Evolutionary conservation across 768 basidiomycete genomes (phyloP).

Genomic region (Xerocomellus dryophilus): DNA sequence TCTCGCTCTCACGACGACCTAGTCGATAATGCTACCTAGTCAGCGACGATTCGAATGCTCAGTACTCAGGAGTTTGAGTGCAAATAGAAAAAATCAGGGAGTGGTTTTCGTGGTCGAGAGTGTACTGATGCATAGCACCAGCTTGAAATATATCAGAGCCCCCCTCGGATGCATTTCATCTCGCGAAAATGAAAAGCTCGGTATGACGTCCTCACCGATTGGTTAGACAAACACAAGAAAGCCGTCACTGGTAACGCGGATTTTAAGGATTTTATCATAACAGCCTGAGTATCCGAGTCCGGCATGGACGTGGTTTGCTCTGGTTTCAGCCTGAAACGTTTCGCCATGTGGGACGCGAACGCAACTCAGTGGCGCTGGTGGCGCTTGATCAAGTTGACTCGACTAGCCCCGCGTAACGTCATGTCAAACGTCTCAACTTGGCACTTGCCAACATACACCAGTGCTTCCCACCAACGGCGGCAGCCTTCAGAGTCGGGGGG

Average conservation of each 20-base stretch:
- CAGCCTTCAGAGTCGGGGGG: background rate
- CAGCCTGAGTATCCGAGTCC: no score
- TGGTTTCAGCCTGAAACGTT: no score
- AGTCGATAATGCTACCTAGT: background rate
- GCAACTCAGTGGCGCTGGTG: no score
- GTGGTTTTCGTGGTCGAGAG: slow-evolving; percentile 67
- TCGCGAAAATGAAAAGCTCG: background rate
- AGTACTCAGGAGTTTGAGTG: no score
- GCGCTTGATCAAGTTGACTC: no score
- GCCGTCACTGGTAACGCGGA: background rate
- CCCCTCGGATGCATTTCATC: slow-evolving; percentile 58
- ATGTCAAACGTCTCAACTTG: no score
- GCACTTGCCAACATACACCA: background rate
- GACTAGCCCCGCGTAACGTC: no score
- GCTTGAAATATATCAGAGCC: slow-evolving; percentile 53
- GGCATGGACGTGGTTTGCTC: no score
- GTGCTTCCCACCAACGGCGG: no score
- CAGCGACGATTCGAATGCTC: background rate
- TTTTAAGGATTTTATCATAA: background rate
- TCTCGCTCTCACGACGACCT: slow-evolving; percentile 1
- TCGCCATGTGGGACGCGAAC: no score
- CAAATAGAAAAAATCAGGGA: slow-evolving; percentile 40
- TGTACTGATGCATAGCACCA: slow-evolving; percentile 46
- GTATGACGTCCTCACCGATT: background rate
- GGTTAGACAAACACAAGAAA: background rate